Evolutionary conservation across 768 basidiomycete genomes (phyloP).

Genomic region (Russula dissimulans): DNA sequence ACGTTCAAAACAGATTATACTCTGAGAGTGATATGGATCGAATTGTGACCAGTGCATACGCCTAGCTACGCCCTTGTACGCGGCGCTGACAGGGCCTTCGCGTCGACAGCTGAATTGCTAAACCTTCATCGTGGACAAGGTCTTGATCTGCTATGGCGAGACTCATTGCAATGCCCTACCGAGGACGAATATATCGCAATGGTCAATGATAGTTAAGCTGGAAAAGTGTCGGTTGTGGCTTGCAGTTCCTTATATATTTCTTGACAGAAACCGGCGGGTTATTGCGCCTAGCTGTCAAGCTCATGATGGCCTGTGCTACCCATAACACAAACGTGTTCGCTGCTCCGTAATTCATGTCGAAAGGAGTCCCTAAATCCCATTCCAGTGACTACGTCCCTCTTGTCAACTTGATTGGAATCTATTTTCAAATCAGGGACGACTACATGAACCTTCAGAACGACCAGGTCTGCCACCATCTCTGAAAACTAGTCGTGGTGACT

Average conservation of each 20-base stretch:
- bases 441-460: conserved; percentile 89
- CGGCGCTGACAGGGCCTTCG: not conserved
- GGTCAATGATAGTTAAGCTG: conserved; percentile 82
- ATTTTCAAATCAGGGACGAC: conserved; percentile 95
- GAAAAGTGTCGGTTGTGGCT: too few relatives aligned
- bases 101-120: conserved; percentile 22
- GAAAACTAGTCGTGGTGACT: not conserved
- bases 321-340: conserved; percentile 50
- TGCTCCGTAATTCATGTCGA: not conserved
- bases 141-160: conserved; percentile 89
- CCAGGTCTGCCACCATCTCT: conserved; percentile 41
- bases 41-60: conserved; percentile 61
- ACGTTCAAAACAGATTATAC: conserved; percentile 18
- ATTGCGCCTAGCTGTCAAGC: conserved; percentile 83
- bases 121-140: conserved; percentile 88
- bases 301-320: conserved; percentile 89
- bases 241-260: not conserved
- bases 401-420: conserved; percentile 90
- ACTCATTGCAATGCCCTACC: conserved; percentile 81
- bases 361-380: not conserved
- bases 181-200: conserved; percentile 93
- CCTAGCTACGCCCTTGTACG: not conserved
- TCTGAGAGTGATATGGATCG: conserved; percentile 46
- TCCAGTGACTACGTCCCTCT: conserved; percentile 82
- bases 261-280: conserved; percentile 85